Evolutionary conservation across 1,284 basidiomycete species (phyloP).

Genomic region (Stygiomarasmius scandens): DNA sequence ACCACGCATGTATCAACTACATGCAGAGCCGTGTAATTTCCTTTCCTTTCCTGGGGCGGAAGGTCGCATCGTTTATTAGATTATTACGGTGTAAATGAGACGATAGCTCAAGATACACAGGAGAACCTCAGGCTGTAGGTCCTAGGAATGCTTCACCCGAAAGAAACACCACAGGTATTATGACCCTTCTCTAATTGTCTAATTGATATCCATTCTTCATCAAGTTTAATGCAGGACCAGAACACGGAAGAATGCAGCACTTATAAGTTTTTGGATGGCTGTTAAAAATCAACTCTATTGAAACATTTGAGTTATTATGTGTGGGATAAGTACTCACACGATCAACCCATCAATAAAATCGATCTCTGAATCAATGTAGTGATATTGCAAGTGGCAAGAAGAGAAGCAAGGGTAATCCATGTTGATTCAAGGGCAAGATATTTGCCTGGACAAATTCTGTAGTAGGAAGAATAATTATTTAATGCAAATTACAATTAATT

Average conservation of each 20-base stretch:
- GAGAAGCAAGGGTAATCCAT: constrained; percentile 31
- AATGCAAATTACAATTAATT: neutral
- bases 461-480: neutral
- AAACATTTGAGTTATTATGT: too few species aligned
- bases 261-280: constrained; percentile 66
- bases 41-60: too few species aligned
- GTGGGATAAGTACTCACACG: too few species aligned
- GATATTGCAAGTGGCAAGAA: constrained; percentile 28
- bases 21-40: too few species aligned
- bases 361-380: constrained; percentile 15
- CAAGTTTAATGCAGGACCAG: constrained; percentile 51
- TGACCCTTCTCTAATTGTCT: too few species aligned
- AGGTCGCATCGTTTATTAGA: too few species aligned
- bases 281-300: neutral
- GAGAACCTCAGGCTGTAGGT: too few species aligned
- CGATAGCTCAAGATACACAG: too few species aligned
- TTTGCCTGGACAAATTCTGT: constrained; percentile 33
- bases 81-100: too few species aligned
- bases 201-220: constrained; percentile 41
- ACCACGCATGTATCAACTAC: too few species aligned
- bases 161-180: too few species aligned
- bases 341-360: constrained; percentile 21
- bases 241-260: constrained; percentile 61
- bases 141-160: too few species aligned
- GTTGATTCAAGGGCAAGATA: constrained; percentile 29